Evolutionary conservation across 176 grass and related monocot species (phyloP), one percentile per base, ranked within the genome.

Genomic region (Tillandsia leiboldiana): DNA sequence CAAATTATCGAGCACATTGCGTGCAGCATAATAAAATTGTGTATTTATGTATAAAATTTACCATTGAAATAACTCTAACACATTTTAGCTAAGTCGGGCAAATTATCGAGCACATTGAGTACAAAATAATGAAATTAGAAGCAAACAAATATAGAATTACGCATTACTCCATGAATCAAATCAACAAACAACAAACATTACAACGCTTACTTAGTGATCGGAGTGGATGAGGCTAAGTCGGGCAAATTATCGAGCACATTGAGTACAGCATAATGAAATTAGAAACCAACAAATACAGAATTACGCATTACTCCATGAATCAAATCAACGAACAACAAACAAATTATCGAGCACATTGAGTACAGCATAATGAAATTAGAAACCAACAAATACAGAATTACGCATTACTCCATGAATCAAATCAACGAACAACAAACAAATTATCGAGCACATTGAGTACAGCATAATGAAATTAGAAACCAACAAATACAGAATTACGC

Each of bases 181-280:
- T 27, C 26, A 0, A 68, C 68, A 11, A 27, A 81, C 8, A 1
- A 24, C 53, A 13, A 82, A 7, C 12, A 49, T 47, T 9, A 1
- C 11, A 13, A 8, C 11, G 42, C 66, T 9, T 71, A 65, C 66
- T 50, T 71, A 20, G 20, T 20, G 20, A 20, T 20, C 20, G 20
- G 20, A 20, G 20, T 20, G 20, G 20, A 20, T 20, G 20, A 20
- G 20, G 49, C 28, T 67, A 9, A 48, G 11, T 73, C 29, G 68
- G 51, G 51, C 78, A 80, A 62, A 67, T 53, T 13, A 50, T 61
- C 78, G 15, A 80, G 57, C 78, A 80, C 24, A 58, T 68, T 18
- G 22, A 48, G 51, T 62, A 70, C 78, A 26, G 15, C 27, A 22
- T 54, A 49, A 70, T 33, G 29, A 33, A 33, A 33, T 33, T 33